Percentiles rank a stretch among this genome's conserved stretches.
These are phyloP conservation scores for Boletus fagicola DNA, from an alignment of 768 basidiomycete genomes.

Conservation along the genomic window DNA sequence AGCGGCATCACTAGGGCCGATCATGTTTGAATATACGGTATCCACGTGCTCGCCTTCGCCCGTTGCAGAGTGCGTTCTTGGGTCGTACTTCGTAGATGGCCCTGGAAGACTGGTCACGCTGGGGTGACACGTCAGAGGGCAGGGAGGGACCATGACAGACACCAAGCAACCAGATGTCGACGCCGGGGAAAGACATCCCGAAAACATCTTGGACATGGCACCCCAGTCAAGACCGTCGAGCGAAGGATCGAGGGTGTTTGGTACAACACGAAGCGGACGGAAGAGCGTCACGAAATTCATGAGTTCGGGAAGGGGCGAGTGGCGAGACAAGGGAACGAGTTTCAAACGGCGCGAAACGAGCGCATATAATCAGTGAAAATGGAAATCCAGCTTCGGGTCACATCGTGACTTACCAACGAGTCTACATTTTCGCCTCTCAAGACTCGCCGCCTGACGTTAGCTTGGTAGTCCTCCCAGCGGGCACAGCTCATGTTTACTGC, in stretches of 20 bases:
- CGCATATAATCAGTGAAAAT: background rate
- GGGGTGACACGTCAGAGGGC: slow-evolving; percentile 17
- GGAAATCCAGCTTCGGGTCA: background rate
- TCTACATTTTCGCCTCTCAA: slow-evolving; percentile 46
- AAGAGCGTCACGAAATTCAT: slow-evolving; percentile 79
- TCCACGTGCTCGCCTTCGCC: slow-evolving; percentile 39
- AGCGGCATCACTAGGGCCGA: slow-evolving; percentile 53
- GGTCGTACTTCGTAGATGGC: slow-evolving; percentile 15
- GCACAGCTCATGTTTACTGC: slow-evolving; percentile 69
- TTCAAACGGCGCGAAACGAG: slow-evolving; percentile 26
- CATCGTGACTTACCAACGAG: slow-evolving; percentile 52
- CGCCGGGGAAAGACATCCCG: slow-evolving; percentile 43
- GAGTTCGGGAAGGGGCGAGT: slow-evolving; percentile 87
- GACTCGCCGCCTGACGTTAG: slow-evolving; percentile 42
- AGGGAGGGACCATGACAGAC: slow-evolving; percentile 26
- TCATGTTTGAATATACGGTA: slow-evolving; percentile 61
- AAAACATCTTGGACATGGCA: slow-evolving; percentile 68
- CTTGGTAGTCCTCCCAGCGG: slow-evolving; percentile 51
- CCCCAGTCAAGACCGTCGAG: slow-evolving; percentile 67
- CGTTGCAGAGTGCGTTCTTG: background rate
- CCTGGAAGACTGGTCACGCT: slow-evolving; percentile 19
- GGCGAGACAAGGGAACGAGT: slow-evolving; percentile 83
- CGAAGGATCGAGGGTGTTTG: slow-evolving; percentile 65
- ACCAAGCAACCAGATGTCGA: slow-evolving; percentile 6
- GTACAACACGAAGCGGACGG: slow-evolving; percentile 70